Conservation (phyloP, 495 filamentous ascomycete genomes). For the Xylaria venustula region DNA sequence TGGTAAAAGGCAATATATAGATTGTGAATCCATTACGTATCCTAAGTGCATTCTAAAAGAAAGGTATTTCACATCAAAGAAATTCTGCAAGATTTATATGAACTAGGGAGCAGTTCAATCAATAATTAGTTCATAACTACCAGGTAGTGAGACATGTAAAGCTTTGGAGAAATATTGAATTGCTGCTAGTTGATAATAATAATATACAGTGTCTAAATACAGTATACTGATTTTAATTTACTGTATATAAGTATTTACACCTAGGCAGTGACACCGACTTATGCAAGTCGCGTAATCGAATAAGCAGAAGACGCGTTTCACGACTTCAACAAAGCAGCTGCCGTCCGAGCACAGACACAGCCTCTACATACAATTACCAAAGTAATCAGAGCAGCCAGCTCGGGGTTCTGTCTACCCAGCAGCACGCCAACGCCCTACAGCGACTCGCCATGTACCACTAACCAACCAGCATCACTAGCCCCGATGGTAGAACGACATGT, state of each 20-base stretch:
- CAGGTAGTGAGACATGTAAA: too few relatives aligned
- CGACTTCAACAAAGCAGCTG: constrained; percentile 19
- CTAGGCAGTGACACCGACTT: constrained; percentile 13
- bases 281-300: constrained; percentile 30
- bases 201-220: not conserved
- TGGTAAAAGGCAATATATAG: too few relatives aligned
- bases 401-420: not conserved
- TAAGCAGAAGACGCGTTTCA: constrained; percentile 16
- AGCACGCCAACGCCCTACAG: not conserved
- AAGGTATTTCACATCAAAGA: too few relatives aligned
- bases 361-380: too few relatives aligned
- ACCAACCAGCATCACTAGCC: constrained; percentile 9
- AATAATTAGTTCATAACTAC: too few relatives aligned
- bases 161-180: too few relatives aligned
- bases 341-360: constrained; percentile 11
- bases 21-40: not conserved
- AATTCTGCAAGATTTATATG: too few relatives aligned
- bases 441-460: constrained; percentile 26
- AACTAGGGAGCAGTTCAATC: too few relatives aligned
- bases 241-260: too few relatives aligned
- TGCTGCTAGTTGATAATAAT: too few relatives aligned
- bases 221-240: not conserved
- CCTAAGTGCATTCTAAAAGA: not conserved
- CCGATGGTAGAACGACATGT: constrained; percentile 23
- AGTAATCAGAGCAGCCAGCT: constrained; percentile 7